Evolutionary conservation across 805 yeast genomes (phyloP), one percentile per base, ranked within the genome.

Genomic region (Zygoascus biomembranicola): DNA sequence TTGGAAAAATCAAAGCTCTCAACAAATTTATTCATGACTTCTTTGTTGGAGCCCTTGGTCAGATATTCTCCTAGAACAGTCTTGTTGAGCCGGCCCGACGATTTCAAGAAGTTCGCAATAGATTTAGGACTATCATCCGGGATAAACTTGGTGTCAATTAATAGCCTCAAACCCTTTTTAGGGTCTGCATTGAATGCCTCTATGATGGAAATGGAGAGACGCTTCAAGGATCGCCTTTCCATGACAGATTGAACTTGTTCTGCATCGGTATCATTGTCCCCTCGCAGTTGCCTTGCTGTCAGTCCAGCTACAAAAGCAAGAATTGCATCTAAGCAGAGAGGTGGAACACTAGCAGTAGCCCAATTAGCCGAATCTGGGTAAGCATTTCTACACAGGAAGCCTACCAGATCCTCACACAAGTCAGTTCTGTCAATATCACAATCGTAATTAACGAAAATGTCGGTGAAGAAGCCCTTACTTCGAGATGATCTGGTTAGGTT

Each of bases 381-480:
- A 0, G 97, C 84, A 32, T 90, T 72, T 50, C 85, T 79, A 52
- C 95, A 82, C 52, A 94, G 74, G 47, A 85, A 79, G 47, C 85
- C 85, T 43, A 94, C 66, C 28, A 87, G 70, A 41, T 80, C 78
- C 20, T 77, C 77, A 14, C 92, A 77, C 53, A 95, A 69, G 65
- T 94, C 97, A 1, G 84, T 77, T 59, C 92, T 80, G 56, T 89
- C 95, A 59, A 89, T 82, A 64, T 89, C 92, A 69, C 98, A 92
- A 67, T 94, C 99, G 66, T 82, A 94, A 53, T 83, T 84, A 52
- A 87, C 82, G 66, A 87, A 94, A 37, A 90, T 67, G 45, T 81
- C 78, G 13, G 89, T 79, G 66, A 90, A 89, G 54, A 88, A 83
- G 2, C 78, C 71, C 32, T 32, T 49, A 10, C 26, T 8, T 9